Conservation (phyloP, 1,284 basidiomycete genomes). For the Moesziomyces parantarcticus region DNA sequence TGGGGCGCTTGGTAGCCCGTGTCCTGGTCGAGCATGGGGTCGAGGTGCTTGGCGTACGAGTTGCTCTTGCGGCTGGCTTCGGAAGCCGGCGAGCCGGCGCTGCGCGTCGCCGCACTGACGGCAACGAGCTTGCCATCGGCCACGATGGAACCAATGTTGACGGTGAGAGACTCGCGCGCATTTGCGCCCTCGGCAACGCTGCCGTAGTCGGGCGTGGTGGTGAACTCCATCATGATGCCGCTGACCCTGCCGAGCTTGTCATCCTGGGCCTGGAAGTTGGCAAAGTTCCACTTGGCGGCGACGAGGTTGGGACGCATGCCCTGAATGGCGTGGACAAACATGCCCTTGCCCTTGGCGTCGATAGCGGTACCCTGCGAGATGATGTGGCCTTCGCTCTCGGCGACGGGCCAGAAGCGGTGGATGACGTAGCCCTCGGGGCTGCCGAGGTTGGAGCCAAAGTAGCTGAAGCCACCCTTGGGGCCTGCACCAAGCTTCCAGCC, state of each 20-base stretch:
- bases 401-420: slow-evolving; percentile 67
- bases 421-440: slow-evolving; percentile 61
- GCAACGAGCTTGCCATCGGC: slow-evolving; percentile 79
- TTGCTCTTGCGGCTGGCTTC: slow-evolving; percentile 72
- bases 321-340: slow-evolving; percentile 96
- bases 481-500: slow-evolving; percentile 94
- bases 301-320: slow-evolving; percentile 97
- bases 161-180: slow-evolving; percentile 64
- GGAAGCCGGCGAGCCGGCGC: slow-evolving; percentile 40
- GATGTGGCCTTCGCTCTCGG: slow-evolving; percentile 77
- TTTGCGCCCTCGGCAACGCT: slow-evolving; percentile 13
- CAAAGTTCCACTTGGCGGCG: slow-evolving; percentile 95
- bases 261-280: slow-evolving; percentile 76
- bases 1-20: slow-evolving; percentile 85
- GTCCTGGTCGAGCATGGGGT: slow-evolving; percentile 74
- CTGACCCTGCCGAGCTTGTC: slow-evolving; percentile 74
- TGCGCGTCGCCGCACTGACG: slow-evolving; percentile 72
- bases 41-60: slow-evolving; percentile 78
- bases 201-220: slow-evolving; percentile 72
- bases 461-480: slow-evolving; percentile 85
- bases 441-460: slow-evolving; percentile 76
- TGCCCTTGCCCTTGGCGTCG: slow-evolving; percentile 80
- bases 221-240: slow-evolving; percentile 94
- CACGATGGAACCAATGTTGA: slow-evolving; percentile 87
- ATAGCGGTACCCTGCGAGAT: slow-evolving; percentile 77